Base-by-base conservation (phyloP, 345 rosid species). In the Citrus reticulata region DNA sequence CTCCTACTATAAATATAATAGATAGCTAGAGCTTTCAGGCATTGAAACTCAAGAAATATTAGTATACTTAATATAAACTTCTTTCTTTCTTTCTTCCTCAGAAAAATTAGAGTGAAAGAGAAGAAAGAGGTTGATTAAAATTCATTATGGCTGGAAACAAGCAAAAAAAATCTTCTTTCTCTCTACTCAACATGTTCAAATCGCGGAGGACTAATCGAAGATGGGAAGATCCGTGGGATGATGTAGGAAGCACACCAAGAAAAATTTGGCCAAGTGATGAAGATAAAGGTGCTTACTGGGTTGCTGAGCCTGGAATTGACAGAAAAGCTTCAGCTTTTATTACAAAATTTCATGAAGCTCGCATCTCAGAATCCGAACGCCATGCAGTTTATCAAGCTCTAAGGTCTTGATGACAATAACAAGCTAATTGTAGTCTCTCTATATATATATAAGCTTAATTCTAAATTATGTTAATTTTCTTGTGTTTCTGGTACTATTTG, bases 291-390 rank as follows among this genome's bases (percentile, higher is more conserved):
- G 51, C 17, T 11, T 63, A 58, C 2, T 86, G 81, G 63, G 85
- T 87, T 67, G 89, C 85, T 2, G 90, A 86, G 76, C 92, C 92
- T 11, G 80, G 88, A 10, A 82, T 89, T 51, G 81, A 89, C 74
- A 55, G 55, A 14, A 87, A 80, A 74, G 90, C 88, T 40, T 14
- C 85, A 4, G 89, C 76, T 34, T 90, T 91, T 83, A 93, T 93
- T 5, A 86, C 86, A 55, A 83, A 81, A 81, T 86, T 89, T 79
- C 90, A 90, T 67, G 84, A 87, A 39, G 78, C 82, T 66, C 91
- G 84, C 22, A 66, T 86, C 84, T 82, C 84, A 7, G 89, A 88
- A 66, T 80, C 90, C 4, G 88, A 85, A 64, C 73, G 79, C 68
- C 83, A 84, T 78, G 78, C 83, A 42, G 81, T 78, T 59, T 82